Evolutionary conservation across 805 yeast genomes (phyloP), one percentile per base, ranked within the genome.

Genomic region (Candida loeiensis): DNA sequence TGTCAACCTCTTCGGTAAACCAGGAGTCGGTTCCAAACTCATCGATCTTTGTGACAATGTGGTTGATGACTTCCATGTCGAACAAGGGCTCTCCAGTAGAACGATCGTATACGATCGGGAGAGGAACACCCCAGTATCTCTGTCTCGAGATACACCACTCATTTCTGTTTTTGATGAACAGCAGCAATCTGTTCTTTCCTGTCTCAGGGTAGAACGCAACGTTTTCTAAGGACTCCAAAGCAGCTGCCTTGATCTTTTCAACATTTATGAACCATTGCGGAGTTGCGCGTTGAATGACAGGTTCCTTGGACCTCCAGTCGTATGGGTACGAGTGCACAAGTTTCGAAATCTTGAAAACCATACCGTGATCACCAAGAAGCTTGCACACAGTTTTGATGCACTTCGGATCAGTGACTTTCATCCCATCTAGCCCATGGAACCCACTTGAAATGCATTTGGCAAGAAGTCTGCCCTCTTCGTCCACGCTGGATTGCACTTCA

Each of bases 61-160:
- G 73, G 1, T 61, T 68, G 2, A 89, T 76, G 1, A 78, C 69
- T 25, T 66, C 76, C 15, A 70, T 71, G 33, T 78, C 80, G 58
- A 80, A 64, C 8, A 88, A 48, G 1, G 89, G 83, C 36, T 73
- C 79, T n/a, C 77, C 83, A 1, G 85, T 76, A 34, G 76, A 66
- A 18, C 59, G 58, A 37, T 55, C 31, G 61, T 82, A 85, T 6
- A 93, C 63, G 0, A 85, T 93, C 1, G 99, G 98, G 28, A 93
- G 85, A 1, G 99, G 99, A 24, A 93, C 97, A 34, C 99, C 99
- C 99, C 99, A 93, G 14, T 77, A 73, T 48, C 99, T 78, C 59
- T 93, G 99, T 52, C 99, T 73, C 1, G 98, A 90, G 22, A 93
- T 89, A 63, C 99, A 93, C 99, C 99, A 93, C 56, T 93, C 99